Evolutionary conservation across 306 rosid species (phyloP).

Genomic region (Cucurbita argyrosperma): DNA sequence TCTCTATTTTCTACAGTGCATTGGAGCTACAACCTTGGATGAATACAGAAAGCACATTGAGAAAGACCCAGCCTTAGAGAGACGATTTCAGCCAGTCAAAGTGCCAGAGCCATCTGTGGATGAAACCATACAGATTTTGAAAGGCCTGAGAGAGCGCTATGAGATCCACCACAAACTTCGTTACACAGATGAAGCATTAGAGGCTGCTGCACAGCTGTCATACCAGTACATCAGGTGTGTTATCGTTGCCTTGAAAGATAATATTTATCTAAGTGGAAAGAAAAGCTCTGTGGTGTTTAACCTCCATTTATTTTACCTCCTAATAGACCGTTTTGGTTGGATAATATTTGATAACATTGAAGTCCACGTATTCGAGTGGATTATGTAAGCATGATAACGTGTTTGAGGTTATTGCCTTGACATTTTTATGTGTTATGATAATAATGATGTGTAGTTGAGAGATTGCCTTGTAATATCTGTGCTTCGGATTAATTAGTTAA

Average conservation of each 20-base stretch:
- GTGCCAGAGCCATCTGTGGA: constrained; percentile 92
- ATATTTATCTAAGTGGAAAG: neutral
- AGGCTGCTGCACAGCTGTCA: constrained; percentile 79
- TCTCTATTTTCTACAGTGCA: constrained; percentile 48
- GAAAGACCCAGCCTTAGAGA: constrained; percentile 89
- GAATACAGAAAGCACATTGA: constrained; percentile 97
- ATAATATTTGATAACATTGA: neutral
- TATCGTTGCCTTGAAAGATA: neutral
- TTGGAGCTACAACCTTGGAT: constrained; percentile 91
- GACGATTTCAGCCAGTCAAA: constrained; percentile 89
- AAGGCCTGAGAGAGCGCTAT: constrained; percentile 87
- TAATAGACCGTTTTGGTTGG: neutral
- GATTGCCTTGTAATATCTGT: neutral
- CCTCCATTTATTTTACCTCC: neutral
- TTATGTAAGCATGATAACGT: neutral
- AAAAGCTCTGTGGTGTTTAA: neutral
- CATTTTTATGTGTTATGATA: neutral
- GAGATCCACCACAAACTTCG: constrained; percentile 97
- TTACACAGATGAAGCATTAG: constrained; percentile 80
- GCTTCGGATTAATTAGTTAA: neutral
- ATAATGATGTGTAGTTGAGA: neutral
- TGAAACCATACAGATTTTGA: constrained; percentile 73
- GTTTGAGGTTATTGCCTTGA: neutral
- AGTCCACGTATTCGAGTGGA: neutral
- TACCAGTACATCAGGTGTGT: constrained; percentile 83